phyloP scores from a whole-genome alignment of 352 stramenopile species.

The Globisporangium middletonii region DNA sequence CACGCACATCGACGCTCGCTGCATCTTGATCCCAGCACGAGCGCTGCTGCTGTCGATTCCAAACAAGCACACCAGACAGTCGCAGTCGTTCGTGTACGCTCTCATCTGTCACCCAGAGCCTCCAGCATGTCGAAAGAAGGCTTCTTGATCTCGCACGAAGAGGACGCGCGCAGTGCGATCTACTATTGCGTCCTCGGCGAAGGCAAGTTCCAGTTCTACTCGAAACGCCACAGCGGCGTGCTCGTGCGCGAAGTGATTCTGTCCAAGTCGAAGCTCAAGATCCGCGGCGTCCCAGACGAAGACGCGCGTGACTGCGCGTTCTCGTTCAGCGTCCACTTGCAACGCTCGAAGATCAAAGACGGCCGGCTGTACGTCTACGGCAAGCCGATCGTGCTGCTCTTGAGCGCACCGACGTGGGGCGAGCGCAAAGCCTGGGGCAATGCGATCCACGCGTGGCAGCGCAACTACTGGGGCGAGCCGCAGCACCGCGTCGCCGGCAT shows the following conservation, averaged over 20 bases:
- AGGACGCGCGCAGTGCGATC: conserved; percentile 51
- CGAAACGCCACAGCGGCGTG: conserved; percentile 49
- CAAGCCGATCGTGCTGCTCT: conserved; percentile 43
- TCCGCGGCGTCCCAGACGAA: conserved; percentile 60
- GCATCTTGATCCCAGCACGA: too few species aligned
- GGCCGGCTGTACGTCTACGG: conserved; percentile 59
- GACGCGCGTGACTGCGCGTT: conserved; percentile 70
- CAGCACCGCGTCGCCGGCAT: conserved; percentile 46
- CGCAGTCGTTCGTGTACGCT: too few species aligned
- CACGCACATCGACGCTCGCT: too few species aligned
- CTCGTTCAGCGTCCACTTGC: conserved; percentile 67
- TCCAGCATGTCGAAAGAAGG: conserved; percentile 75
- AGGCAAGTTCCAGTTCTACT: conserved; percentile 71
- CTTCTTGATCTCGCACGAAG: conserved; percentile 72
- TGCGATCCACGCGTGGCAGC: conserved; percentile 81
- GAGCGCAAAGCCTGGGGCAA: conserved; percentile 86
- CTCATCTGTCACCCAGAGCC: too few species aligned
- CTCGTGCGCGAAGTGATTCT: conserved; percentile 62
- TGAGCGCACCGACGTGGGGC: conserved; percentile 64
- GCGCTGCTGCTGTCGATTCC: too few species aligned
- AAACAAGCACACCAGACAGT: too few species aligned
- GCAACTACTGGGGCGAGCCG: conserved; percentile 82
- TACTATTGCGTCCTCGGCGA: conserved; percentile 80
- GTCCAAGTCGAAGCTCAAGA: conserved; percentile 70
- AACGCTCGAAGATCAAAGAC: conserved; percentile 68